Percentiles rank a stretch among this genome's conserved stretches.
phyloP scores from a whole-genome alignment of 2,329 filamentous ascomycete species.

The Pezicula neosporulosa region DNA sequence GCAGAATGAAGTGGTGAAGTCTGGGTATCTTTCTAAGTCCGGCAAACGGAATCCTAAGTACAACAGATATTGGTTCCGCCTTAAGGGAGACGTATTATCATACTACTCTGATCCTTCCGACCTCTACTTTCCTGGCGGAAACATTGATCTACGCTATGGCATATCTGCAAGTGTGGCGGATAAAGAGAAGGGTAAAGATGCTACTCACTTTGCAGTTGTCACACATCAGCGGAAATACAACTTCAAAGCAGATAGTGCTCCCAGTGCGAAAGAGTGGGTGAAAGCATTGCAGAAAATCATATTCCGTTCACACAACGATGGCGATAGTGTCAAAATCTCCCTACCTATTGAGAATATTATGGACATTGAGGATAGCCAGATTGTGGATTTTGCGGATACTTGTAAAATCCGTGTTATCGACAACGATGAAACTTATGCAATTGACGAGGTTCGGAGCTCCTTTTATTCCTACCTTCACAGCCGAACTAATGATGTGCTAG shows the following conservation, averaged over 20 bases:
- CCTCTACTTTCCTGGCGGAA: conserved; percentile 86
- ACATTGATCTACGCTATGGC: conserved; percentile 88
- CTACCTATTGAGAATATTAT: conserved; percentile 85
- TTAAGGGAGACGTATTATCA: conserved; percentile 88
- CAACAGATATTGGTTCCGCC: conserved; percentile 86
- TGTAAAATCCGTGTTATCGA: conserved; percentile 92
- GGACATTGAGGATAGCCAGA: conserved; percentile 87
- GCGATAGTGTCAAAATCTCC: conserved; percentile 94
- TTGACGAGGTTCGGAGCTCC: conserved; percentile 72
- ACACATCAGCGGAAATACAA: conserved; percentile 82
- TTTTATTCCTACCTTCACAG: neutral
- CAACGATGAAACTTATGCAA: conserved; percentile 89
- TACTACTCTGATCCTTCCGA: conserved; percentile 85
- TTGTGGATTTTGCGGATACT: conserved; percentile 89
- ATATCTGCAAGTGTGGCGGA: conserved; percentile 80
- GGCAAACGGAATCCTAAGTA: conserved; percentile 86
- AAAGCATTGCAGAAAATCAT: conserved; percentile 92
- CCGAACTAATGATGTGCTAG: conserved; percentile 39
- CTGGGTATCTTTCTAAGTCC: conserved; percentile 83
- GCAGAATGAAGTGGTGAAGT: conserved; percentile 73
- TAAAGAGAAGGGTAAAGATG: conserved; percentile 69
- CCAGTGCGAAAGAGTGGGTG: conserved; percentile 95
- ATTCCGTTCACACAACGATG: conserved; percentile 92
- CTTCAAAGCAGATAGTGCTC: conserved; percentile 82
- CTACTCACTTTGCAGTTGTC: conserved; percentile 72